Base-by-base conservation (phyloP, 352 stramenopile genomes). In the Phytopythium oedochilum region DNA sequence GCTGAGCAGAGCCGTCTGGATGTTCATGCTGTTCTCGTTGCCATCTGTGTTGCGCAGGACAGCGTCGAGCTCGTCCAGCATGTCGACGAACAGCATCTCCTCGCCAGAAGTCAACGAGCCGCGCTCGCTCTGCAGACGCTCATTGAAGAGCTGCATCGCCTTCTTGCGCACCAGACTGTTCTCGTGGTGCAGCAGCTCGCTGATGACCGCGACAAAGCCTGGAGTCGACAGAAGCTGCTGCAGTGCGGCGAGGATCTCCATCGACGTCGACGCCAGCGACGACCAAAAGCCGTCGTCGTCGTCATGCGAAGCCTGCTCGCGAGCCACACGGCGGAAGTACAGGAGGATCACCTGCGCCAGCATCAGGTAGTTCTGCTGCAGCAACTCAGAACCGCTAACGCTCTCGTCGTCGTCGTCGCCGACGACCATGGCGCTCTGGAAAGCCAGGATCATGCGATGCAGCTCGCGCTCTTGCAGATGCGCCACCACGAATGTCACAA, bases 121-220 rank as follows among this genome's bases (percentile, higher is more conserved):
- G 17, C 82, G 76, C 39, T 90, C 73, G 22, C 85, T 77, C 25
- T 92, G 75, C 2, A 96, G 70, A 9, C 83, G 83, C 48, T 92
- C 85, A 56, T 94, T 94, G 49, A 96, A 92, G 17, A 96, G 65
- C 66, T 93, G 82, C 77, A 96, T 90, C 6, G 86, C 86, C 58
- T 91, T 91, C 62, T 92, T 91, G 28, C 86, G 86, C 44, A 96
- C 82, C n/a, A 92, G 58, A 23, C 75, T 83, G 57, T 90, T 91
- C 36, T 94, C 85, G 58, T 96, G 86, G 53, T 89, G 86, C 35
- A 96, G 53, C 36, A 96, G 49, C 51, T 94, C 86, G 18, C 80
- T 72, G 26, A 94, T 94, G 15, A 96, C 75, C 11, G 86, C 85
- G 4, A 96, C 75, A 38, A 96, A 96, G 35, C 83, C 79, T 14